phyloP scores from a whole-genome alignment of 139 green algal species.

The Spirogloea muscicola region DNA sequence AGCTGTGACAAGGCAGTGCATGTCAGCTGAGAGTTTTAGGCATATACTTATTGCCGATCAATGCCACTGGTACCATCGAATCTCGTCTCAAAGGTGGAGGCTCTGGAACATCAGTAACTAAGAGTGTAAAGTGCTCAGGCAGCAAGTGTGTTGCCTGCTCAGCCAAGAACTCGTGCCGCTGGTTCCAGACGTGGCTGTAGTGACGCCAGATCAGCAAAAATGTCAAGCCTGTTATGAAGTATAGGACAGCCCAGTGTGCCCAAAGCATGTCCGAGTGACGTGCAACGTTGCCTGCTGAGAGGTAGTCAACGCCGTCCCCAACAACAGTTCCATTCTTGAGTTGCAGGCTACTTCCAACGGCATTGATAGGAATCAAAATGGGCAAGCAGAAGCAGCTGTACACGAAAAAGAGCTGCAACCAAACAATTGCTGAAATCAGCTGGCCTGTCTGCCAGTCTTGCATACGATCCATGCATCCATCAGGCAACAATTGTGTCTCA shows the following conservation, averaged over 20 bases:
- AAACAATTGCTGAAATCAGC: too few relatives aligned
- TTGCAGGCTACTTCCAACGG: not conserved
- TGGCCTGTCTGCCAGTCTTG: too few relatives aligned
- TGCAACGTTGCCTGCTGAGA: constrained; percentile 15
- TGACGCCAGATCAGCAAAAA: constrained; percentile 13
- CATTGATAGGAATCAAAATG: constrained; percentile 22
- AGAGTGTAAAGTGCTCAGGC: constrained; percentile 31
- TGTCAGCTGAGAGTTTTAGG: too few relatives aligned
- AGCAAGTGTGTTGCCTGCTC: constrained; percentile 2
- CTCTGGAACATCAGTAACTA: constrained; percentile 35
- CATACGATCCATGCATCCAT: too few relatives aligned
- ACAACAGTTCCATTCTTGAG: not conserved
- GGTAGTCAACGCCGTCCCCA: not conserved
- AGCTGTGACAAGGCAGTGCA: too few relatives aligned
- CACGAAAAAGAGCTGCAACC: constrained; percentile 25
- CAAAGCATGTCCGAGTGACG: constrained; percentile 1
- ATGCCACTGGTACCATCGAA: too few relatives aligned
- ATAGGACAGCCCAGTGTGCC: constrained; percentile 16
- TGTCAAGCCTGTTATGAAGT: constrained; percentile 27
- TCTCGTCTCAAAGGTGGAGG: too few relatives aligned
- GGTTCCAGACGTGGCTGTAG: constrained; percentile 27
- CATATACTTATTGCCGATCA: too few relatives aligned
- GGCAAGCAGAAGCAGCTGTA: constrained; percentile 20
- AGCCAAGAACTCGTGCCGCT: constrained; percentile 29
- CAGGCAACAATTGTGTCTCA: too few relatives aligned